phyloP scores from a whole-genome alignment of 805 yeast species.

The Yarrowia sp. region DNA sequence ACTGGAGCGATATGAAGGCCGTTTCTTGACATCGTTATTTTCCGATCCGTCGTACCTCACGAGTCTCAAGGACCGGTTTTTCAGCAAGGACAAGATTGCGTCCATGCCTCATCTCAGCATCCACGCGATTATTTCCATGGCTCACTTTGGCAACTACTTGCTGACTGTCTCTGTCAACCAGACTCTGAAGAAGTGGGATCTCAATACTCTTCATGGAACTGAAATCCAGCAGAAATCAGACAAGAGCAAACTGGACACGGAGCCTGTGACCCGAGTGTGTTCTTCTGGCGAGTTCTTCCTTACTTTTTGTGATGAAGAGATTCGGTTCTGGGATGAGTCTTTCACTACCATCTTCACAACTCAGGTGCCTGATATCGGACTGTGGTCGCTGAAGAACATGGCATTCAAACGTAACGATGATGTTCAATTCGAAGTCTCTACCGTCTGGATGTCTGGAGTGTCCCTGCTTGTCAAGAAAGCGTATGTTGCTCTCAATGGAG shows the following conservation, averaged over 20 bases:
- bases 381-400: conserved; percentile 19
- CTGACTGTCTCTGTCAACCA: conserved; percentile 25
- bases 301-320: conserved; percentile 38
- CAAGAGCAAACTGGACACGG: conserved; percentile 18
- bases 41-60: conserved; percentile 9
- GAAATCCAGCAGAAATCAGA: neutral
- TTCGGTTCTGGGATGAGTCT: conserved; percentile 51
- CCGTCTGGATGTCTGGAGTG: conserved; percentile 19
- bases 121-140: conserved; percentile 12
- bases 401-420: neutral
- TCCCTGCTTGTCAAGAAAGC: neutral
- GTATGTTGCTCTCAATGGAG: neutral
- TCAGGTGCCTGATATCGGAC: neutral
- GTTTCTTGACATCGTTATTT: conserved; percentile 9
- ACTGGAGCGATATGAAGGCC: neutral
- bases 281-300: neutral
- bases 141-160: neutral
- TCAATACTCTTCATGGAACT: neutral
- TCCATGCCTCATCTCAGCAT: conserved; percentile 20
- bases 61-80: conserved; percentile 5
- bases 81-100: conserved; percentile 21
- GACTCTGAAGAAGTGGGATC: conserved; percentile 18
- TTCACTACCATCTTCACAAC: conserved; percentile 33
- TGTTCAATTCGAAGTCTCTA: neutral
- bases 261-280: conserved; percentile 7